Evolutionary conservation across 371 early-diverging fungal genomes (phyloP).

Genomic region (Syncephalastrum racemosum): DNA sequence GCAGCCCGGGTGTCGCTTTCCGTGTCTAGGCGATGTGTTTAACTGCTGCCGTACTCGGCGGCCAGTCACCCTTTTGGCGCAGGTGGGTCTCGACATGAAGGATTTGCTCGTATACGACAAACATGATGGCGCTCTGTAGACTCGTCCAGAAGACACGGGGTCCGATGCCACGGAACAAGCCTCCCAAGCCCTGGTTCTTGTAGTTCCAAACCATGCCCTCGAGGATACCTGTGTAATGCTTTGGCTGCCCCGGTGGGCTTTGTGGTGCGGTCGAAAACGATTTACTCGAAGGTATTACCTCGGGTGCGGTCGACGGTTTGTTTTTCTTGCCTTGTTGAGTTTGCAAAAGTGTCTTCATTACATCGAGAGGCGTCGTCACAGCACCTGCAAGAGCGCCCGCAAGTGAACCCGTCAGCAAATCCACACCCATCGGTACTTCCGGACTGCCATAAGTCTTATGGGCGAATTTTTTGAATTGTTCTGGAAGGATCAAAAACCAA

Average conservation of each 20-base stretch:
- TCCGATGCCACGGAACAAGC: slow-evolving; percentile 66
- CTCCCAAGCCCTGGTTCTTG: slow-evolving; percentile 59
- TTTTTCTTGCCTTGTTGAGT: slow-evolving; percentile 54
- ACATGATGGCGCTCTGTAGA: slow-evolving; percentile 68
- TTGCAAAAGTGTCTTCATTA: slow-evolving; percentile 69
- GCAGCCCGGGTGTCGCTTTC: too few species aligned
- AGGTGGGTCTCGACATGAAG: slow-evolving; percentile 44
- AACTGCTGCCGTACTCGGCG: slow-evolving; percentile 23
- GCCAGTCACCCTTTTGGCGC: slow-evolving; percentile 40
- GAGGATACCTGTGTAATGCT: slow-evolving; percentile 64
- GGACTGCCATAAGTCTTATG: slow-evolving; percentile 28
- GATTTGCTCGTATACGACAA: slow-evolving; percentile 68
- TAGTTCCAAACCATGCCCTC: slow-evolving; percentile 66
- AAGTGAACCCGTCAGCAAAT: slow-evolving; percentile 59
- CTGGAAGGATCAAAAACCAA: slow-evolving; percentile 14
- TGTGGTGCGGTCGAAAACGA: slow-evolving; percentile 16
- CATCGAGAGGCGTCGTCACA: slow-evolving; percentile 69
- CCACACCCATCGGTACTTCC: slow-evolving; percentile 50
- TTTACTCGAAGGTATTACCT: slow-evolving; percentile 10
- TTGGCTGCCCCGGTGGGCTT: slow-evolving; percentile 7
- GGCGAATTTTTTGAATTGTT: slow-evolving; percentile 52
- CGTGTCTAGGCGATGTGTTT: too few species aligned
- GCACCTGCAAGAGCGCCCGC: slow-evolving; percentile 74
- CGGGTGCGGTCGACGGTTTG: slow-evolving; percentile 18
- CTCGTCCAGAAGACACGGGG: slow-evolving; percentile 70